Evolutionary conservation across 768 basidiomycete genomes (phyloP).

Genomic region (Pisolithus microcarpus): DNA sequence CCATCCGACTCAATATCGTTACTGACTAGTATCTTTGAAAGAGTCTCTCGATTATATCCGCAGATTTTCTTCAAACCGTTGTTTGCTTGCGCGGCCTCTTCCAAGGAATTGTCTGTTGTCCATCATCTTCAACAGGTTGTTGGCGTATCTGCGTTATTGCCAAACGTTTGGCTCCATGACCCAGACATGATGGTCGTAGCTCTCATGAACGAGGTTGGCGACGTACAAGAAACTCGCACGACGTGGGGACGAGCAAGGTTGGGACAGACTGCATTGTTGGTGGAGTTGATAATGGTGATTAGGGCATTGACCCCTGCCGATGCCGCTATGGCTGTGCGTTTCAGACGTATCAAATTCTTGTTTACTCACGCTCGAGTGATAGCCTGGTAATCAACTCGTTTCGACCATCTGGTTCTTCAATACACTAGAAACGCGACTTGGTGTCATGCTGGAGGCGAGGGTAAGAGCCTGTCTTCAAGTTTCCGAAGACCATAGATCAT

Average conservation of each 20-base stretch:
- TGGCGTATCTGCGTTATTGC: slow-evolving; percentile 45
- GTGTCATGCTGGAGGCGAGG: slow-evolving; percentile 50
- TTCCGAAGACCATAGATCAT: neutral
- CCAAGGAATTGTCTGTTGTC: slow-evolving; percentile 51
- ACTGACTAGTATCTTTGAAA: slow-evolving; percentile 46
- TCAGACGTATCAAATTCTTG: neutral
- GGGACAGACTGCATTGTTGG: slow-evolving; percentile 55
- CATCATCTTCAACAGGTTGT: slow-evolving; percentile 52
- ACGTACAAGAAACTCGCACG: slow-evolving; percentile 10
- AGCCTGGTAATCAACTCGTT: neutral
- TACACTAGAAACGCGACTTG: slow-evolving; percentile 50
- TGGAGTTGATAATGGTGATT: slow-evolving; percentile 54
- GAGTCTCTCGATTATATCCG: slow-evolving; percentile 46
- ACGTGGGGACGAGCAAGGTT: slow-evolving; percentile 45
- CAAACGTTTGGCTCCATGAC: slow-evolving; percentile 61
- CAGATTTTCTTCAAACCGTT: slow-evolving; percentile 67
- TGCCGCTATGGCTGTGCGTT: slow-evolving; percentile 34
- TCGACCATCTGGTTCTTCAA: slow-evolving; percentile 33
- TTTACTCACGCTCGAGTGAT: neutral
- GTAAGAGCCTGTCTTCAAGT: slow-evolving; percentile 25
- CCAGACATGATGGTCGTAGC: slow-evolving; percentile 71
- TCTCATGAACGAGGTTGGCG: slow-evolving; percentile 43
- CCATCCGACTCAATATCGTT: slow-evolving; percentile 40
- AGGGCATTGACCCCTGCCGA: slow-evolving; percentile 38
- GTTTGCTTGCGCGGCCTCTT: slow-evolving; percentile 60